phyloP scores from a whole-genome alignment of 2,329 filamentous ascomycete species.

The Coniochaeta hoffmannii region DNA sequence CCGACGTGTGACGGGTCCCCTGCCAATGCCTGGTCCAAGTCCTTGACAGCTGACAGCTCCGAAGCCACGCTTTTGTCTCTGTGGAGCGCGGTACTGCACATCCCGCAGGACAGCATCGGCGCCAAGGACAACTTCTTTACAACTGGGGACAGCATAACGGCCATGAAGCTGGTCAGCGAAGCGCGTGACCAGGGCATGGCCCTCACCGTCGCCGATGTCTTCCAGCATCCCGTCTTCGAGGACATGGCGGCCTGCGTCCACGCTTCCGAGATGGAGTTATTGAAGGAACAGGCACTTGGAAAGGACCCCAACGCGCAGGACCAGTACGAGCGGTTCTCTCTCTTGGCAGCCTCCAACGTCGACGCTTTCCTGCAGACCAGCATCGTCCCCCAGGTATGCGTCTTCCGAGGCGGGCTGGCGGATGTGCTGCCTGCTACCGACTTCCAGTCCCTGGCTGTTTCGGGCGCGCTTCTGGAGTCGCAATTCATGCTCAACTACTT shows the following conservation, averaged over 20 bases:
- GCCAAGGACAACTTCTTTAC: slow-evolving; percentile 25
- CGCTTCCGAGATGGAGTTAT: not conserved
- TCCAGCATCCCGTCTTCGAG: slow-evolving; percentile 13
- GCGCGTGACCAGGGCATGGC: slow-evolving; percentile 14
- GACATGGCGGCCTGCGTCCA: slow-evolving; percentile 7
- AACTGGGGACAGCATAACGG: slow-evolving; percentile 25
- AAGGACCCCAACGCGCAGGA: not conserved
- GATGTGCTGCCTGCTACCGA: slow-evolving; percentile 18
- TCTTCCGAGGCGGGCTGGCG: slow-evolving; percentile 14
- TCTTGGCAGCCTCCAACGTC: slow-evolving; percentile 15
- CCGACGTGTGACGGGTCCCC: not conserved
- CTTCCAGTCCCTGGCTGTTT: slow-evolving; percentile 16
- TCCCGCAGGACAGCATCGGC: slow-evolving; percentile 10
- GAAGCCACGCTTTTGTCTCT: slow-evolving; percentile 9
- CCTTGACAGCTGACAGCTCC: not conserved
- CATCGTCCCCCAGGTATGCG: slow-evolving; percentile 15
- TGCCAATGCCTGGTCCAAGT: not conserved
- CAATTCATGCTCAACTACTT: slow-evolving; percentile 17
- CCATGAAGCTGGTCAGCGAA: slow-evolving; percentile 38
- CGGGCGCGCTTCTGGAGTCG: slow-evolving; percentile 12
- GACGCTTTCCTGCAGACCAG: slow-evolving; percentile 15
- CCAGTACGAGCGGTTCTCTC: slow-evolving; percentile 14
- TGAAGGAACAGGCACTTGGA: not conserved
- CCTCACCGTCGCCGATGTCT: slow-evolving; percentile 16
- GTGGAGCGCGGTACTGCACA: slow-evolving; percentile 11